These are phyloP conservation scores for Xerocomus amazonicus DNA, from an alignment of 1,284 basidiomycete genomes.

Conservation along the genomic window DNA sequence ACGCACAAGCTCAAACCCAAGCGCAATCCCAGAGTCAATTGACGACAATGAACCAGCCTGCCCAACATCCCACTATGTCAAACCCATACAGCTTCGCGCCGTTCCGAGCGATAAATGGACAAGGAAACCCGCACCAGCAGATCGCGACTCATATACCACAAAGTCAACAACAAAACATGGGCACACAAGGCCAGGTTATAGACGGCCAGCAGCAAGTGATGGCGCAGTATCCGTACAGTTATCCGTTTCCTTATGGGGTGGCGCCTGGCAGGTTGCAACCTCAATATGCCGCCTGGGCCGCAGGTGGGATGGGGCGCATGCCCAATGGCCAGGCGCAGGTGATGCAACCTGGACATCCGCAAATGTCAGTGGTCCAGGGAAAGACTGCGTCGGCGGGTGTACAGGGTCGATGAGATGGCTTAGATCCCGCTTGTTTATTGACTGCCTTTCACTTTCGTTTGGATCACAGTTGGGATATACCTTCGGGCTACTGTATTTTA, in stretches of 20 bases:
- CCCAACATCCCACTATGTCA: conserved; percentile 22
- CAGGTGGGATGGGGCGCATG: conserved; percentile 26
- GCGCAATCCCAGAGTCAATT: conserved; percentile 22
- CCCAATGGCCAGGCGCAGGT: conserved; percentile 29
- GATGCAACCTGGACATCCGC: conserved; percentile 32
- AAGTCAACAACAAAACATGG: conserved; percentile 23
- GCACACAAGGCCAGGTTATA: conserved; percentile 21
- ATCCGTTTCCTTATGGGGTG: conserved; percentile 31
- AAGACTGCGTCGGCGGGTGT: conserved; percentile 39
- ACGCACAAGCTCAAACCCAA: conserved; percentile 22
- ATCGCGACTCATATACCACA: conserved; percentile 20
- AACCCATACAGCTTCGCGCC: conserved; percentile 25
- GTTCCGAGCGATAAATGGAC: conserved; percentile 22
- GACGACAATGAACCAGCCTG: conserved; percentile 18
- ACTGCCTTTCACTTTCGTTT: conserved; percentile 5
- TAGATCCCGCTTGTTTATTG: not conserved
- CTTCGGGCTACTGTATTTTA: conserved; percentile 13
- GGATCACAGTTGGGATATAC: conserved; percentile 8
- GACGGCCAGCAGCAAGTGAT: conserved; percentile 31
- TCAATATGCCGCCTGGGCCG: conserved; percentile 30
- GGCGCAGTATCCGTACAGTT: conserved; percentile 33
- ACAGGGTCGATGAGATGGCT: conserved; percentile 34
- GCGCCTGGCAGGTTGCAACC: conserved; percentile 19
- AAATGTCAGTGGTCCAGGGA: conserved; percentile 31
- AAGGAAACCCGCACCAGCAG: conserved; percentile 27